Evolutionary conservation across 164 flowering plant species (phyloP).

Genomic region (Vitis rupestris): DNA sequence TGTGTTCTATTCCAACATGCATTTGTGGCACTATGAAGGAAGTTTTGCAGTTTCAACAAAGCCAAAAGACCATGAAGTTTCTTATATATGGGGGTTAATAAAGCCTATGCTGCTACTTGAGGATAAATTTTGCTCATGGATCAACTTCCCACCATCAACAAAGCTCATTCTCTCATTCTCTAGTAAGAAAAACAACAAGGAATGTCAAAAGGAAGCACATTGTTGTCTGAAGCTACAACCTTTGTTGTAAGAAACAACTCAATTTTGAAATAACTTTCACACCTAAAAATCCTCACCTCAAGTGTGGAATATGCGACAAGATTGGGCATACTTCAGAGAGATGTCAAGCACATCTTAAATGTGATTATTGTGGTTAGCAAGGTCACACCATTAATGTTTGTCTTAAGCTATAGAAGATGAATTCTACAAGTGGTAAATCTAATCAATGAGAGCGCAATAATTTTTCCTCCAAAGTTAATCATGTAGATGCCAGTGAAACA

Average conservation of each 20-base stretch:
- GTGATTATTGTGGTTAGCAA: background rate
- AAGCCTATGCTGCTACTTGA: background rate
- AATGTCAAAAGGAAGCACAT: no score
- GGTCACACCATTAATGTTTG: background rate
- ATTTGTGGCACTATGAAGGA: conserved; percentile 8
- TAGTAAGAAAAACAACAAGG: no score
- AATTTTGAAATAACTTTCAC: background rate
- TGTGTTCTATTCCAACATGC: conserved; percentile 10
- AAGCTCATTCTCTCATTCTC: conserved; percentile 11
- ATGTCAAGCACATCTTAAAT: background rate
- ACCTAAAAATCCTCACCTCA: background rate
- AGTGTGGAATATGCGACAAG: background rate
- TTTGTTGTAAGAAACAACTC: no score
- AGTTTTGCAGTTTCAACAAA: conserved; percentile 12
- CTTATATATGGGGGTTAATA: conserved; percentile 10
- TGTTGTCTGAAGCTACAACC: no score
- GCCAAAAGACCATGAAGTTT: conserved; percentile 8
- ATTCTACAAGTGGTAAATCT: background rate
- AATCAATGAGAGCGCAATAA: background rate
- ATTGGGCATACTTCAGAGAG: background rate
- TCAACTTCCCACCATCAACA: conserved; percentile 9
- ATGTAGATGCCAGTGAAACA: background rate
- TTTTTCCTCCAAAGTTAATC: background rate
- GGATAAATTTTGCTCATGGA: background rate
- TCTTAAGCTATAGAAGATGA: background rate